These are phyloP conservation scores for Ilyonectria mors-panacis DNA, from an alignment of 2,329 filamentous ascomycete species.

Conservation along the genomic window DNA sequence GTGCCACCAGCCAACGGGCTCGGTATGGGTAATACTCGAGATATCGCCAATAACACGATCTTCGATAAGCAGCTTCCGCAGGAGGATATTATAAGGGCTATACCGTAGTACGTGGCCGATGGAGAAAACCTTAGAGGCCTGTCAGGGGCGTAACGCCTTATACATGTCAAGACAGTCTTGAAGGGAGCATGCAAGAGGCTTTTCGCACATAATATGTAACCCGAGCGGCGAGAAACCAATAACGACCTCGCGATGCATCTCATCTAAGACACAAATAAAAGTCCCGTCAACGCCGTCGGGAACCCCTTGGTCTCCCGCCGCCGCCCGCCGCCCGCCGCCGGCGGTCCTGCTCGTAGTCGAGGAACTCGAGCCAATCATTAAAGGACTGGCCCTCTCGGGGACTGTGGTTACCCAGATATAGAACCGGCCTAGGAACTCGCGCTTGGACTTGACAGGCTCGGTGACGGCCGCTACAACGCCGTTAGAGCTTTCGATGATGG, in stretches of 20 bases:
- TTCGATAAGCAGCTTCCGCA: conserved; percentile 83
- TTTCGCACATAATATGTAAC: conserved; percentile 94
- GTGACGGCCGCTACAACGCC: conserved; percentile 83
- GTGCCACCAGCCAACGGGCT: conserved; percentile 97
- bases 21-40: conserved; percentile 89
- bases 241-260: conserved; percentile 88
- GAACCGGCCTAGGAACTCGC: conserved; percentile 76
- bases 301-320: conserved; percentile 62
- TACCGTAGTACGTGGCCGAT: conserved; percentile 96
- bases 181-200: conserved; percentile 87
- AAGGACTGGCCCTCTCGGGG: conserved; percentile 78
- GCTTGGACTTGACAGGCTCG: conserved; percentile 85
- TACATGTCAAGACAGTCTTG: conserved; percentile 85
- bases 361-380: conserved; percentile 79
- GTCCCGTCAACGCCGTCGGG: conserved; percentile 72
- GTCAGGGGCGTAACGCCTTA: conserved; percentile 62
- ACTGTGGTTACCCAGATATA: conserved; percentile 78
- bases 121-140: conserved; percentile 75
- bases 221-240: conserved; percentile 78
- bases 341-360: conserved; percentile 78
- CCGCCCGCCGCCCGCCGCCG: conserved; percentile 68
- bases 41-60: conserved; percentile 87
- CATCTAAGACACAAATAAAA: conserved; percentile 82
- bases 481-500: conserved; percentile 74
- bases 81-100: conserved; percentile 89